Conservation (phyloP, 176 grass and related monocot genomes). For the Lolium perenne region DNA sequence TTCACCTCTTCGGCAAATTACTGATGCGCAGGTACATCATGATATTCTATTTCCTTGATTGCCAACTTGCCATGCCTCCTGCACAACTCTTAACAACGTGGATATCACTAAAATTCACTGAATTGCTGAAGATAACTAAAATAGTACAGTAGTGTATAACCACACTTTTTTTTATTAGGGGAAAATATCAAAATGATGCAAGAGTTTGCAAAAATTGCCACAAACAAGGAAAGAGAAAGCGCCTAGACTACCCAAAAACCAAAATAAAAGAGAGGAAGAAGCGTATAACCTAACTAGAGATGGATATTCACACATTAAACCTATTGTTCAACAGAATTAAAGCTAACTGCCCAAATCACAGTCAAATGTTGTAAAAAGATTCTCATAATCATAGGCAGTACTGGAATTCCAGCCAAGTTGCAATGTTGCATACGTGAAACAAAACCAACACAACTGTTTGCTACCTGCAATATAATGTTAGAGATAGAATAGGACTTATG, state of each 20-base stretch:
- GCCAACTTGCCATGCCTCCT: conserved; percentile 4
- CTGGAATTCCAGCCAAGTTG: conserved; percentile 4
- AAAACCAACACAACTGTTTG: background rate
- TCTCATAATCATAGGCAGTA: conserved; percentile 9
- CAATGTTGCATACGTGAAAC: conserved; percentile 22
- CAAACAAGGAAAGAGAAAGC: background rate
- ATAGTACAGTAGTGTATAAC: background rate
- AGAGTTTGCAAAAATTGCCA: background rate
- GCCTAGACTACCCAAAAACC: background rate
- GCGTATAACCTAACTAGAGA: background rate
- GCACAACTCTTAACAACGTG: conserved; percentile 3
- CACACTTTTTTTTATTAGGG: background rate
- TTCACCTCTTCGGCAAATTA: conserved; percentile 98
- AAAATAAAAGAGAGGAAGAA: background rate
- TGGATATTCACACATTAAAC: conserved; percentile 11
- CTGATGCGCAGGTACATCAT: conserved; percentile 75
- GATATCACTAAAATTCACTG: background rate
- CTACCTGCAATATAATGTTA: background rate
- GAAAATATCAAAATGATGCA: background rate
- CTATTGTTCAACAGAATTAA: conserved; percentile 14
- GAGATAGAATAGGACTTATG: too few species aligned
- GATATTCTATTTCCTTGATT: background rate
- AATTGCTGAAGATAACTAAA: conserved; percentile 6
- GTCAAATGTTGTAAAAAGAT: background rate
- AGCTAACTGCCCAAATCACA: conserved; percentile 25